A percentile compares a stretch with the other conserved stretches of the same genome.
Evolutionary conservation across 441 rosid genomes (phyloP).

Genomic region (Kokia cookei): DNA sequence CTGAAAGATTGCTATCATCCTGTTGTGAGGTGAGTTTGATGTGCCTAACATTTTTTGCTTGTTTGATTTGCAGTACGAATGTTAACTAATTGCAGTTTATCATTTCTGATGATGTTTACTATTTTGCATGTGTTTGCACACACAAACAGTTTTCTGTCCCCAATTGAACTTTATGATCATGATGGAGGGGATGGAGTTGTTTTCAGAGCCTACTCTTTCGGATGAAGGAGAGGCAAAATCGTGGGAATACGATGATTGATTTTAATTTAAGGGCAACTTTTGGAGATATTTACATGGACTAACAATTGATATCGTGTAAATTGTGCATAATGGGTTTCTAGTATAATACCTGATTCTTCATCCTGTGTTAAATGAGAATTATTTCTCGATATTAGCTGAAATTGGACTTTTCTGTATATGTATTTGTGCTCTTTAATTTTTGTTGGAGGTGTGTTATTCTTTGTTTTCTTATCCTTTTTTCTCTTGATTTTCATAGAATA

Average conservation of each 20-base stretch:
- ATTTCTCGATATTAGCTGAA: not conserved
- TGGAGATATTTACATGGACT: not conserved
- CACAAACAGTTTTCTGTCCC: not conserved
- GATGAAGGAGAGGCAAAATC: constrained; percentile 2
- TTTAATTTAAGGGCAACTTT: not conserved
- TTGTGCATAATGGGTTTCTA: not conserved
- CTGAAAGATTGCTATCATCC: constrained; percentile 56
- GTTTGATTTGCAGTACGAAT: not conserved
- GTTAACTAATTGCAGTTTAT: not conserved
- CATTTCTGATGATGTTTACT: not conserved
- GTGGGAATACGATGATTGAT: not conserved
- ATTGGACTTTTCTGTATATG: not conserved
- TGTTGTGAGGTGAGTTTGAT: constrained; percentile 79
- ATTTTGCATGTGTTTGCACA: not conserved
- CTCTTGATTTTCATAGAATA: constrained; percentile 41
- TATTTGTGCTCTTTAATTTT: constrained; percentile 8
- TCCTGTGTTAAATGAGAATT: not conserved
- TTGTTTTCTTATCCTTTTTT: constrained; percentile 9
- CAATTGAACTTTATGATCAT: not conserved
- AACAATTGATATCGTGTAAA: not conserved
- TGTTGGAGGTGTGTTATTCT: constrained; percentile 1
- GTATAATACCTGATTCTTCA: not conserved
- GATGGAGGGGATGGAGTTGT: not conserved
- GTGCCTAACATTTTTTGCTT: not conserved
- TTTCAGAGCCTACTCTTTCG: not conserved